Percentiles rank a stretch among this genome's conserved stretches.
These are phyloP conservation scores for Cladosporium velox DNA, from an alignment of 2,329 filamentous ascomycete species.

Conservation along the genomic window DNA sequence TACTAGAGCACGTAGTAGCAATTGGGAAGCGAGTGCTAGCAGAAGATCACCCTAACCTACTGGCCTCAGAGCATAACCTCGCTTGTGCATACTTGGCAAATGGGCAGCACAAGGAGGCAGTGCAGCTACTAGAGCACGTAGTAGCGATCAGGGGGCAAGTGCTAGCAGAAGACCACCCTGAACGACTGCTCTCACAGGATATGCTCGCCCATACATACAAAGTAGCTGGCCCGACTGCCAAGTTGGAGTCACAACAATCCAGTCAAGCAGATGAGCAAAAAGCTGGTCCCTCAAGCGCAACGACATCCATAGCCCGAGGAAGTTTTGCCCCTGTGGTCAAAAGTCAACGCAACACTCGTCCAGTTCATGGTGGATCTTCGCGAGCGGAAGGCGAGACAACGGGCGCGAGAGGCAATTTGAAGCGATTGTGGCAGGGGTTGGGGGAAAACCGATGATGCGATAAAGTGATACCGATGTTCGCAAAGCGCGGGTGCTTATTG, in stretches of 20 bases:
- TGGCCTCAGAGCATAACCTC: not conserved
- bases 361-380: not conserved
- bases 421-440: not conserved
- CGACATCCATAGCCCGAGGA: not conserved
- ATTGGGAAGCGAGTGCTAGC: not conserved
- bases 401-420: not conserved
- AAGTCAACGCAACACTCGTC: not conserved
- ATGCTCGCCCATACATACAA: not conserved
- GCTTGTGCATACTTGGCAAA: not conserved
- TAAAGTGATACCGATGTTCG: too few relatives aligned
- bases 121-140: conserved; percentile 31
- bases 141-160: conserved; percentile 17
- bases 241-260: not conserved
- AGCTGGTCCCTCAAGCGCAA: not conserved
- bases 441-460: not conserved
- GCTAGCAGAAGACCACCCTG: not conserved
- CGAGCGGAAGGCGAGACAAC: not conserved
- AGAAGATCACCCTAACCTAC: not conserved
- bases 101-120: conserved; percentile 27
- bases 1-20: not conserved
- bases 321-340: not conserved
- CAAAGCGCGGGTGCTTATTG: not conserved
- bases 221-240: too few relatives aligned
- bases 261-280: not conserved
- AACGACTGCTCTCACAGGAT: not conserved